A percentile compares a stretch with the other conserved stretches of the same genome.
These are phyloP conservation scores for Nemania serpens DNA, from an alignment of 2,329 filamentous ascomycete species.

Conservation along the genomic window DNA sequence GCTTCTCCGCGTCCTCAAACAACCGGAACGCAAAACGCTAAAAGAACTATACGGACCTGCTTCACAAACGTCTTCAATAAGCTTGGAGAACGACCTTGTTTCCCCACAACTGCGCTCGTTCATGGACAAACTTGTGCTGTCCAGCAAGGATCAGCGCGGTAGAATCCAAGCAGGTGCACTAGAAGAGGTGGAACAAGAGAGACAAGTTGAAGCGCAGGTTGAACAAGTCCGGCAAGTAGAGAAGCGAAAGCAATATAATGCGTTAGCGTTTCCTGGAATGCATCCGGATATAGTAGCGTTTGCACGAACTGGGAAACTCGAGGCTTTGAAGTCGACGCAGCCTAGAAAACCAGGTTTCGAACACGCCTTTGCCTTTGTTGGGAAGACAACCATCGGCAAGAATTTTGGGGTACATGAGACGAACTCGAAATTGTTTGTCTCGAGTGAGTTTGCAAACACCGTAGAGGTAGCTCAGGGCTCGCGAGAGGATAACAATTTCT, in stretches of 20 bases:
- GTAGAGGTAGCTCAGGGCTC: constrained; percentile 37
- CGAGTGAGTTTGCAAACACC: constrained; percentile 54
- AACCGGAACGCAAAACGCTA: constrained; percentile 61
- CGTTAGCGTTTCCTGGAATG: constrained; percentile 52
- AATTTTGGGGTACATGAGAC: constrained; percentile 39
- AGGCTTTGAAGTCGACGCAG: constrained; percentile 30
- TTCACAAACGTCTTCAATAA: neutral
- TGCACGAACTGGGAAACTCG: constrained; percentile 46
- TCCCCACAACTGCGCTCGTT: constrained; percentile 12
- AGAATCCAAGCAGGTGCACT: constrained; percentile 53
- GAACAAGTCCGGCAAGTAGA: constrained; percentile 62
- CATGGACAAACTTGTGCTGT: neutral
- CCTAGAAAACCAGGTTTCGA: constrained; percentile 43
- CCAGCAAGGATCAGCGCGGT: constrained; percentile 41
- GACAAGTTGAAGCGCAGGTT: constrained; percentile 63
- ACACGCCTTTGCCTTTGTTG: constrained; percentile 51
- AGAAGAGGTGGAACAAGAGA: constrained; percentile 64
- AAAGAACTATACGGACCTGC: constrained; percentile 58
- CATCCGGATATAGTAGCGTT: constrained; percentile 53
- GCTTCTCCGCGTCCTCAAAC: constrained; percentile 47
- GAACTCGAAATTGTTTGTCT: constrained; percentile 44
- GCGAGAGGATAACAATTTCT: constrained; percentile 40
- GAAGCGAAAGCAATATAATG: constrained; percentile 46
- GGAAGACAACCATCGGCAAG: constrained; percentile 41
- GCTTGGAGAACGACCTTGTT: neutral